Conservation (phyloP, 495 filamentous ascomycete species). For the Hypoxylon rickii region DNA sequence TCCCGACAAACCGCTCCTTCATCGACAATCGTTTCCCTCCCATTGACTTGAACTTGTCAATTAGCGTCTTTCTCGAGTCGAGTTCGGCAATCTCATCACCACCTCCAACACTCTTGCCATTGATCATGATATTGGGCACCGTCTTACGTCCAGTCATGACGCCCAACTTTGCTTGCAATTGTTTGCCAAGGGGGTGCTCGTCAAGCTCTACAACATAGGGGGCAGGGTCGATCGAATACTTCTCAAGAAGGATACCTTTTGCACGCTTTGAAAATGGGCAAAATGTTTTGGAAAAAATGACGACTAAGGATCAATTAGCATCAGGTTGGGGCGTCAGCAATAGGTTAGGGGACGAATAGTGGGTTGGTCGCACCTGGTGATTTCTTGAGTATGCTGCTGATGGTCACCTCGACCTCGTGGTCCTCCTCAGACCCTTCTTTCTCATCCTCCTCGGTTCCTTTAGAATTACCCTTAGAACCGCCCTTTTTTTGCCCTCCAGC, state of each 20-base stretch:
- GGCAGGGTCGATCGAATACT: constrained; percentile 78
- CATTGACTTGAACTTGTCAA: constrained; percentile 70
- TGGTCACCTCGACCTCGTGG: constrained; percentile 60
- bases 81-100: constrained; percentile 82
- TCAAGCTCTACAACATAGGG: constrained; percentile 94
- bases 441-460: constrained; percentile 43
- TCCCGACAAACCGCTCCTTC: constrained; percentile 44
- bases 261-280: constrained; percentile 84
- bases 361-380: constrained; percentile 67
- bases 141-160: constrained; percentile 79
- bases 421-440: constrained; percentile 61
- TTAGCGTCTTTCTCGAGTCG: constrained; percentile 68
- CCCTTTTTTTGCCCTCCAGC: constrained; percentile 68
- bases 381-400: constrained; percentile 78
- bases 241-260: constrained; percentile 78
- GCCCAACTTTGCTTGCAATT: constrained; percentile 69
- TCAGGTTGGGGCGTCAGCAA: constrained; percentile 12
- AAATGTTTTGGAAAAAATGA: constrained; percentile 94
- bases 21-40: constrained; percentile 69
- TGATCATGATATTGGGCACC: constrained; percentile 89
- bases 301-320: constrained; percentile 60
- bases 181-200: constrained; percentile 70
- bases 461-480: constrained; percentile 24
- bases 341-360: background rate
- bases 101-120: constrained; percentile 87